Base-by-base conservation (phyloP, 495 filamentous ascomycete genomes). In the Lepraria neglecta region DNA sequence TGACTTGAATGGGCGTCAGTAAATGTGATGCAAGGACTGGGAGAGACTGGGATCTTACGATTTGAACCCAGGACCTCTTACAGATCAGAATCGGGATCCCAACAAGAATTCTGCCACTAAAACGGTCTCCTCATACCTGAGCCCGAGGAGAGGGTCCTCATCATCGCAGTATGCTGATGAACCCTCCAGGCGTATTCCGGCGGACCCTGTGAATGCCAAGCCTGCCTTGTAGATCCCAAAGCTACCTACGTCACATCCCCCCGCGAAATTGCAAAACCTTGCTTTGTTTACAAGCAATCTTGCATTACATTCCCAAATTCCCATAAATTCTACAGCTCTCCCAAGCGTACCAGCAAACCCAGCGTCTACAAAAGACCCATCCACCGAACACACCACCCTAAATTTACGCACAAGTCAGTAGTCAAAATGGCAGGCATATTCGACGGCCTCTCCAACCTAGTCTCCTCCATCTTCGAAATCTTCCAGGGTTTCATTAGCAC, bases 381-480 rank as follows among this genome's bases (percentile, higher is more conserved):
- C 33, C 9, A 19, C 40, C 6, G 0, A 19, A 24, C 31, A 1
- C 40, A 45, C 11, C 3, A 30, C 2, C 27, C n/a, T 15, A 38
- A 3, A 4, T 43, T 6, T 17, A 33, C 12, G 45, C 21, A n/a
- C 3, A 7, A 54, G 60, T 33, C 31, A 50, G 56, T 4, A 27
- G 14, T 31, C 35, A 71, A 17, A 21, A 75, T 78, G 68, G 63
- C 76, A 65, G 66, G 71, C 30, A 65, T 75, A 35, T 51, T 72
- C 24, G 62, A 69, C 58, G 69, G 69, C 57, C 61, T 77, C 63
- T 51, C 63, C 43, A 65, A 69, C 43, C 69, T 76, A 42, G 55
- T 78, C 65, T 60, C 70, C 46, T 75, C 75, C 63, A 70, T 77
- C 67, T 56, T 74, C 50, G 68, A 68, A 38, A 56, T 75, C 55